These are phyloP conservation scores for Solanum aculeatissimum DNA, from an alignment of 305 asterid species.

Conservation along the genomic window DNA sequence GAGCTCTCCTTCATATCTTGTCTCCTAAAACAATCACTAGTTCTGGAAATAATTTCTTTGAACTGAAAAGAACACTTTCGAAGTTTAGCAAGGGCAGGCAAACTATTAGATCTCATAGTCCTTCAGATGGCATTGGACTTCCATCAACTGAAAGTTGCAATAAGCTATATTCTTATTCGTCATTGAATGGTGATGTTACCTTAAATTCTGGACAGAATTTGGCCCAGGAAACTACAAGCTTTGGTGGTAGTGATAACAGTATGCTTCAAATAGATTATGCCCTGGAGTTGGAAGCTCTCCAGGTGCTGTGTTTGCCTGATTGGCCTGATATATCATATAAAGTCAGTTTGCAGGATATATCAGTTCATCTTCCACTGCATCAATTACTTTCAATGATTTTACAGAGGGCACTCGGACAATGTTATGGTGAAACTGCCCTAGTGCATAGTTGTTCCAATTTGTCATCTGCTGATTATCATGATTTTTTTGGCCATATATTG, in stretches of 20 bases:
- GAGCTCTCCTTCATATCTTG: constrained; percentile 35
- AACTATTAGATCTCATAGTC: constrained; percentile 24
- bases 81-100: constrained; percentile 53
- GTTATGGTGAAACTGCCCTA: constrained; percentile 44
- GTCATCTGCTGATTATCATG: constrained; percentile 26
- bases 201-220: constrained; percentile 27
- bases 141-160: constrained; percentile 25
- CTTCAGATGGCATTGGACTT: constrained; percentile 29
- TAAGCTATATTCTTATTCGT: constrained; percentile 21
- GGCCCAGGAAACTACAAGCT: constrained; percentile 24
- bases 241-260: constrained; percentile 32
- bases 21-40: constrained; percentile 36
- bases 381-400: constrained; percentile 72
- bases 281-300: constrained; percentile 55
- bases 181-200: constrained; percentile 31
- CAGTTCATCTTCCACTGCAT: constrained; percentile 85
- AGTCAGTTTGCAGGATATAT: constrained; percentile 80
- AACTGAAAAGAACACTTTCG: constrained; percentile 53
- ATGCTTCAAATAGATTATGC: constrained; percentile 46
- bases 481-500: constrained; percentile 63
- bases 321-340: constrained; percentile 83
- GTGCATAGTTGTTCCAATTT: constrained; percentile 25
- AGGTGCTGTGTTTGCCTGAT: constrained; percentile 56
- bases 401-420: constrained; percentile 64
- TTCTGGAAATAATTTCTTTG: constrained; percentile 52